Evolutionary conservation across 1,139 yeast genomes (phyloP).

Genomic region (Candida dubliniensis): DNA sequence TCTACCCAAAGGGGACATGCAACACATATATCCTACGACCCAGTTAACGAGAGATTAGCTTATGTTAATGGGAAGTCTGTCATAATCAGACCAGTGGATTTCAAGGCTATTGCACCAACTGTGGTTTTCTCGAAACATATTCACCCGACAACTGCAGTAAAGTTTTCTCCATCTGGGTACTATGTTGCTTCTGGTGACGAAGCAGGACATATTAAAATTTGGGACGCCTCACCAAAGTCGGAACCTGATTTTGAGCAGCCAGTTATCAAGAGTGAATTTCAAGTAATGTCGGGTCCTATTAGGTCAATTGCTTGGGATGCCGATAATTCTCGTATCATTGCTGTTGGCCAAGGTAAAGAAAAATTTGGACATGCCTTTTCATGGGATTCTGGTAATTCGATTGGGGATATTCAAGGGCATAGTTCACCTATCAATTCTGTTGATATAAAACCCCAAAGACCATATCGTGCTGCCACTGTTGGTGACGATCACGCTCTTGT

Average conservation of each 20-base stretch:
- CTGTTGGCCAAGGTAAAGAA: constrained; percentile 94
- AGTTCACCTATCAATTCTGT: constrained; percentile 83
- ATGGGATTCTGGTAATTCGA: constrained; percentile 91
- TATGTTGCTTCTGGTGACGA: constrained; percentile 93
- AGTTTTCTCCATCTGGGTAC: constrained; percentile 85
- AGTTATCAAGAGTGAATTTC: constrained; percentile 76
- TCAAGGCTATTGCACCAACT: constrained; percentile 34
- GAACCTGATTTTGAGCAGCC: constrained; percentile 45
- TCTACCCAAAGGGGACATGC: constrained; percentile 68
- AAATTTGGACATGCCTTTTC: constrained; percentile 90
- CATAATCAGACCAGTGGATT: constrained; percentile 62
- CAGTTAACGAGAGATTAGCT: constrained; percentile 64
- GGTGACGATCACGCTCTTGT: constrained; percentile 86
- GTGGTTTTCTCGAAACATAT: constrained; percentile 75
- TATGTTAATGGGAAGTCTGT: constrained; percentile 84
- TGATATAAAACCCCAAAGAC: constrained; percentile 82
- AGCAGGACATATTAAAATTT: constrained; percentile 79
- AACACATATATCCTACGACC: constrained; percentile 74
- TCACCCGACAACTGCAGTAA: constrained; percentile 73
- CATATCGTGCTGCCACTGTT: constrained; percentile 91
- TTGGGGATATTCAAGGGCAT: constrained; percentile 96
- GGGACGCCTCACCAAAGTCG: constrained; percentile 58
- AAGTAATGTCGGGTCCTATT: constrained; percentile 78
- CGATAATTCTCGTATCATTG: constrained; percentile 80
- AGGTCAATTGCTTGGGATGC: constrained; percentile 91